Evolutionary conservation across 495 filamentous ascomycete species (phyloP).

Genomic region (Penicillium subrubescens): DNA sequence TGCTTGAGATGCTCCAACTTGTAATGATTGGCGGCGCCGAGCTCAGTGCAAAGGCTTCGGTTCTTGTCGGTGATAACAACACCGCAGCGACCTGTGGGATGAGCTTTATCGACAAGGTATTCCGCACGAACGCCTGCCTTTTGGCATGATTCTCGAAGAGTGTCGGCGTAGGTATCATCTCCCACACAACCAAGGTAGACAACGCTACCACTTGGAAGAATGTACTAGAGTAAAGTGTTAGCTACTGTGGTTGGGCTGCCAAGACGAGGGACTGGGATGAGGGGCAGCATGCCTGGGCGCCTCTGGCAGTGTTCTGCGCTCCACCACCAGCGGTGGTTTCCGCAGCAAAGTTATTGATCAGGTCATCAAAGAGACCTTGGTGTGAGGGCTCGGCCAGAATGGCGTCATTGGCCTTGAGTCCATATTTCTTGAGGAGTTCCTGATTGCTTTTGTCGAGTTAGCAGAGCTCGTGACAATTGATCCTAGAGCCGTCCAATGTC

Average conservation of each 20-base stretch:
- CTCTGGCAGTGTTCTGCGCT: background rate
- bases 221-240: background rate
- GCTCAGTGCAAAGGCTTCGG: background rate
- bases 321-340: background rate
- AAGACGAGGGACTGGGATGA: background rate
- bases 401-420: background rate
- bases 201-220: background rate
- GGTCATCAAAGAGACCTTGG: background rate
- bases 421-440: background rate
- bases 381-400: background rate
- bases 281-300: background rate
- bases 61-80: background rate
- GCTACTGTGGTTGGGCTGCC: background rate
- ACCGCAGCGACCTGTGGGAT: background rate
- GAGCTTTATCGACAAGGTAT: background rate
- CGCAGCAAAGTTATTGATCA: background rate
- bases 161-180: background rate
- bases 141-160: background rate
- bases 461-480: background rate
- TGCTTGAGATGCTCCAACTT: background rate
- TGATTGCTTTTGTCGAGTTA: background rate
- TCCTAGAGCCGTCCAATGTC: background rate
- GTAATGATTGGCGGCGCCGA: background rate
- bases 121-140: background rate
- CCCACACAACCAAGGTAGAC: background rate